Conservation (phyloP, 1,284 basidiomycete species). For the Inonotus hispidus region DNA sequence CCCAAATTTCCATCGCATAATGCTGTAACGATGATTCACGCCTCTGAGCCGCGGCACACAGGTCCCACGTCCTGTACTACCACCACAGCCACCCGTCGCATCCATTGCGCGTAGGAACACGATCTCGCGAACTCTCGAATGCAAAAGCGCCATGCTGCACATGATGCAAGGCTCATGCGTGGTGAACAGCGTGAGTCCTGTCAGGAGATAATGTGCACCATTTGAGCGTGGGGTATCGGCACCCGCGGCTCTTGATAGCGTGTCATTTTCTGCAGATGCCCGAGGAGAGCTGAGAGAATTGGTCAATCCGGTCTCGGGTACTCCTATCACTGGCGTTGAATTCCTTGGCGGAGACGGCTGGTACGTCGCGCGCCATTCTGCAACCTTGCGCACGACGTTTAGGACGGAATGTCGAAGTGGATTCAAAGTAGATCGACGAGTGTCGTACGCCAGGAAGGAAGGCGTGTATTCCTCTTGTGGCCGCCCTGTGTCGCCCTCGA, state of each 20-base stretch:
- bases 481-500: conserved; percentile 27
- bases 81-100: conserved; percentile 71
- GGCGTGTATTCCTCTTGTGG: conserved; percentile 28
- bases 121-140: conserved; percentile 84
- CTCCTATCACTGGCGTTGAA: conserved; percentile 19
- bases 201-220: conserved; percentile 81
- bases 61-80: conserved; percentile 34
- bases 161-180: conserved; percentile 95
- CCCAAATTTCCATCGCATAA: conserved; percentile 50
- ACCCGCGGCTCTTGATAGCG: background rate
- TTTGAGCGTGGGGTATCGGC: conserved; percentile 32
- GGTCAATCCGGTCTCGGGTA: background rate
- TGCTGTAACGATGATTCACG: conserved; percentile 80
- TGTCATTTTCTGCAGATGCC: background rate
- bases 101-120: conserved; percentile 70
- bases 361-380: conserved; percentile 46
- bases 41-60: conserved; percentile 73
- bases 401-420: conserved; percentile 81
- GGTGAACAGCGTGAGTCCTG: conserved; percentile 74
- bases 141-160: conserved; percentile 91
- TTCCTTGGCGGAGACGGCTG: conserved; percentile 16
- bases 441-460: conserved; percentile 63
- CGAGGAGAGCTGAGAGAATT: background rate
- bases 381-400: conserved; percentile 67
- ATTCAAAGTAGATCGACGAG: conserved; percentile 58